Evolutionary conservation across 371 early-diverging fungal species (phyloP).

Genomic region (Dinochytrium kinnereticum): DNA sequence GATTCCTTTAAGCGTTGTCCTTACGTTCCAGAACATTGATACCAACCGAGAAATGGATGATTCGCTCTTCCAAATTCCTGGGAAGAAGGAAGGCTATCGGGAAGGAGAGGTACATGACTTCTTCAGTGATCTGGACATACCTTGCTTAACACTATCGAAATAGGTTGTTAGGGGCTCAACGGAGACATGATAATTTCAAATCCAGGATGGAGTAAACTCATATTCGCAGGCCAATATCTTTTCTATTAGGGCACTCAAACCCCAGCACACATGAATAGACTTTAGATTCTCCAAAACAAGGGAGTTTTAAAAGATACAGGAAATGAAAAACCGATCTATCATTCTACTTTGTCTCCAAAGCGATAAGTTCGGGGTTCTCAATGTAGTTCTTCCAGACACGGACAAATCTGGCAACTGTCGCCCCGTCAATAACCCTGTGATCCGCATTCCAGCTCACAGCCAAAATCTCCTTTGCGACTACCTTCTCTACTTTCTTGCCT

Average conservation of each 20-base stretch:
- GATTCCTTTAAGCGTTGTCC: constrained; percentile 43
- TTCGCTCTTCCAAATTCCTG: constrained; percentile 44
- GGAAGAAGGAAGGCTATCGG: constrained; percentile 46
- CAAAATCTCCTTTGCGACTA: constrained; percentile 76
- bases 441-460: constrained; percentile 93
- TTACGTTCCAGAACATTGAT: constrained; percentile 47
- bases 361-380: constrained; percentile 71
- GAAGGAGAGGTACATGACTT: constrained; percentile 39
- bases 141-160: neutral
- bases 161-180: constrained; percentile 14
- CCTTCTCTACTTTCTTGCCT: constrained; percentile 55
- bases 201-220: too few relatives aligned
- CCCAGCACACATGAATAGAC: too few relatives aligned
- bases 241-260: too few relatives aligned
- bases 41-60: constrained; percentile 25
- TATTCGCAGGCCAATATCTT: too few relatives aligned
- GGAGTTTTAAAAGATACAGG: too few relatives aligned
- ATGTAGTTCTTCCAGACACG: constrained; percentile 82
- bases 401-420: constrained; percentile 93
- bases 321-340: neutral
- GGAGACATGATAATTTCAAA: constrained; percentile 1
- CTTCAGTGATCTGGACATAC: neutral
- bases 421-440: constrained; percentile 97
- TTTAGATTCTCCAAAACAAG: too few relatives aligned
- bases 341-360: constrained; percentile 17